Conservation (phyloP, 1,139 yeast genomes). For the Kodamaea derodonti region DNA sequence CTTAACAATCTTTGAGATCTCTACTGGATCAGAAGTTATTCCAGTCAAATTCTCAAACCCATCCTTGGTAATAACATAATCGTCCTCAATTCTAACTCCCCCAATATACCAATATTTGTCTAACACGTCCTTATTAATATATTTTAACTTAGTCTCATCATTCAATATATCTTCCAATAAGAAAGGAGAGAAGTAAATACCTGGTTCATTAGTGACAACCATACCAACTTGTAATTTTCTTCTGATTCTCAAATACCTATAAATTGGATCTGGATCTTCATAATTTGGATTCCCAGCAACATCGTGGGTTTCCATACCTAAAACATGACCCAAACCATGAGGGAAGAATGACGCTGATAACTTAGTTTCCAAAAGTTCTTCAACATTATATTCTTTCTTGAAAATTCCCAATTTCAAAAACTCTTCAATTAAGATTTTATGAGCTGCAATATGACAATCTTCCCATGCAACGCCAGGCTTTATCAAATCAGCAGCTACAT, state of each 20-base stretch:
- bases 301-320: conserved; percentile 96
- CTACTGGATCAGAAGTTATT: conserved; percentile 80
- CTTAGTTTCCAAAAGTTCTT: conserved; percentile 66
- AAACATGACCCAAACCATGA: conserved; percentile 89
- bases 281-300: conserved; percentile 88
- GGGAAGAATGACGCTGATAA: conserved; percentile 83
- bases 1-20: conserved; percentile 72
- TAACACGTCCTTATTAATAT: conserved; percentile 60
- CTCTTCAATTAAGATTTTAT: conserved; percentile 66
- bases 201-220: conserved; percentile 96
- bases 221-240: conserved; percentile 68
- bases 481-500: conserved; percentile 59
- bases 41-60: conserved; percentile 82
- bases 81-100: conserved; percentile 96
- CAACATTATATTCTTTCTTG: conserved; percentile 51
- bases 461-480: conserved; percentile 89
- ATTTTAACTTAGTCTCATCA: conserved; percentile 54
- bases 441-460: conserved; percentile 75
- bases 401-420: conserved; percentile 77
- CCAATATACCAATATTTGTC: conserved; percentile 84
- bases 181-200: conserved; percentile 84
- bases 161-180: conserved; percentile 63
- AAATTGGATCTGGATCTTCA: conserved; percentile 72
- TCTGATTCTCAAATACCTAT: conserved; percentile 75
- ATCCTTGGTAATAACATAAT: conserved; percentile 66